Conservation (phyloP, 495 filamentous ascomycete species). For the Extremus antarcticus region DNA sequence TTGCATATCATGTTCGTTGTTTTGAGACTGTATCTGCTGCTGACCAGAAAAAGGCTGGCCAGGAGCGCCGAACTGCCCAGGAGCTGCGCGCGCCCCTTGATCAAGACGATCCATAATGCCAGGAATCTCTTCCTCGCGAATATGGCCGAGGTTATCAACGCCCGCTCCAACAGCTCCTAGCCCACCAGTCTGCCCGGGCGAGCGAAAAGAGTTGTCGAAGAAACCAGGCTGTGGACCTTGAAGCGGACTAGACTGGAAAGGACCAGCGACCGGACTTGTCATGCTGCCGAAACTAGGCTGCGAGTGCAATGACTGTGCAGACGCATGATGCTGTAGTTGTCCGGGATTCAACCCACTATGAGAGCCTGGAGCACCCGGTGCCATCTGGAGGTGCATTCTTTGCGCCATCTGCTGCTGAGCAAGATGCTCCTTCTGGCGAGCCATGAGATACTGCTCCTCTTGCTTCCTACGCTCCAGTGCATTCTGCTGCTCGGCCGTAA, state of each 20-base stretch:
- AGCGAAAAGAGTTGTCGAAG: constrained; percentile 55
- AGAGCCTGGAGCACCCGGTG: constrained; percentile 22
- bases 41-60: constrained; percentile 35
- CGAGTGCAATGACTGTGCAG: constrained; percentile 88
- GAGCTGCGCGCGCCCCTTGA: constrained; percentile 39
- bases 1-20: constrained; percentile 53
- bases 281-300: constrained; percentile 92
- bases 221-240: constrained; percentile 62
- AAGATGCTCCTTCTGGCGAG: constrained; percentile 86
- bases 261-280: constrained; percentile 56
- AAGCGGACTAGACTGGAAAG: constrained; percentile 60
- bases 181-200: constrained; percentile 31
- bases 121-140: constrained; percentile 50
- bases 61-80: constrained; percentile 41
- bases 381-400: constrained; percentile 54
- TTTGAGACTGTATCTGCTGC: constrained; percentile 42
- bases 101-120: constrained; percentile 50
- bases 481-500: constrained; percentile 96
- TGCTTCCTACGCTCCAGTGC: constrained; percentile 92
- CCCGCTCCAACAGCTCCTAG: constrained; percentile 45
- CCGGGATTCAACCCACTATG: constrained; percentile 31
- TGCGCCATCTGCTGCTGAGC: constrained; percentile 75
- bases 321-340: constrained; percentile 80
- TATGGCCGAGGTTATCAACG: constrained; percentile 37
- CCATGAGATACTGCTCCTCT: constrained; percentile 94